Percentiles rank a stretch among this genome's conserved stretches.
These are phyloP conservation scores for Nitzschia palea DNA, from an alignment of 108 stramenopile species.

Conservation along the genomic window DNA sequence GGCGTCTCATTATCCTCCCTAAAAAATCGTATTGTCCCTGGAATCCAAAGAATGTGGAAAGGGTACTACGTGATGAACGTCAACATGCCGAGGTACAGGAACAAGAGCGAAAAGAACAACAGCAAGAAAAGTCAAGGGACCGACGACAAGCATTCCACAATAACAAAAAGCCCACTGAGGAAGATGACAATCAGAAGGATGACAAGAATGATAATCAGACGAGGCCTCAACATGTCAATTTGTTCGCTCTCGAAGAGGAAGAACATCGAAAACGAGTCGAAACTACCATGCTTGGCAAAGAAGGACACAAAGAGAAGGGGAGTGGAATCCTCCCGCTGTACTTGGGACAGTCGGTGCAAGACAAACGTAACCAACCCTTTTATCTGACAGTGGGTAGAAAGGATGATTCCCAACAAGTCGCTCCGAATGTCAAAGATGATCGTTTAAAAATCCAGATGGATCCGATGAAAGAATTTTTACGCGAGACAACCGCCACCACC, in stretches of 20 bases:
- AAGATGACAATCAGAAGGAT: neutral
- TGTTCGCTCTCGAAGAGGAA: slow-evolving; percentile 49
- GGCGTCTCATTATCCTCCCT: slow-evolving; percentile 85
- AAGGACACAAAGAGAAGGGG: neutral
- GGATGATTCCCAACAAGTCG: neutral
- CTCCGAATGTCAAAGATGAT: slow-evolving; percentile 1
- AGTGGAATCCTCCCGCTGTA: slow-evolving; percentile 8
- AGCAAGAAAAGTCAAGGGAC: slow-evolving; percentile 19
- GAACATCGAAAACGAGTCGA: slow-evolving; percentile 3
- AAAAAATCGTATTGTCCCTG: slow-evolving; percentile 92
- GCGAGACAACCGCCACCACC: no score
- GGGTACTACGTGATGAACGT: slow-evolving; percentile 82
- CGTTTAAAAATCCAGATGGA: slow-evolving; percentile 20
- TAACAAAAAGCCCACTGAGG: neutral
- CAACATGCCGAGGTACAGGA: slow-evolving; percentile 50
- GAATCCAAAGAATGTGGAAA: slow-evolving; percentile 86
- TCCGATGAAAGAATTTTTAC: slow-evolving; percentile 35
- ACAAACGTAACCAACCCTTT: slow-evolving; percentile 6
- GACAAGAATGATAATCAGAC: neutral
- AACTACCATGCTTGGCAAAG: neutral
- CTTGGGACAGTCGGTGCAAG: slow-evolving; percentile 14
- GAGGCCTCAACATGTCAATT: slow-evolving; percentile 39
- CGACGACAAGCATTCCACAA: slow-evolving; percentile 6
- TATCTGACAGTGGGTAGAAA: slow-evolving; percentile 3
- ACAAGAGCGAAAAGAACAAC: slow-evolving; percentile 3